Conservation (phyloP, 192 early-diverging fungal species). For the Backusella parvicylindrica region DNA sequence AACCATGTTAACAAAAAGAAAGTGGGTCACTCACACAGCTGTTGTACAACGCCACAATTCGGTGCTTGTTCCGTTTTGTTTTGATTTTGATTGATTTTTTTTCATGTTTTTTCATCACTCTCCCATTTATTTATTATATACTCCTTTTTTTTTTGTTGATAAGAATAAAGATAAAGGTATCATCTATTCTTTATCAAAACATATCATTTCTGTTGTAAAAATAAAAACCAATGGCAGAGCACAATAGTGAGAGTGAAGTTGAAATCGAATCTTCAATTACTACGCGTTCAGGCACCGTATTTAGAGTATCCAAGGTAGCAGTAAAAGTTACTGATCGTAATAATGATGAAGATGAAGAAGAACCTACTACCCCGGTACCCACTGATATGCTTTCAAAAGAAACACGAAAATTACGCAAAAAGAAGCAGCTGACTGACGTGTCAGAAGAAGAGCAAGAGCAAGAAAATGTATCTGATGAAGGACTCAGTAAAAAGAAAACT, state of each 20-base stretch:
- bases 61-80: not conserved
- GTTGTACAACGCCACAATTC: not conserved
- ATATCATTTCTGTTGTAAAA: not conserved
- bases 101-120: not conserved
- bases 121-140: not conserved
- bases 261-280: not conserved
- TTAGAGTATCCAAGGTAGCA: not conserved
- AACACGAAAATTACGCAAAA: constrained; percentile 29
- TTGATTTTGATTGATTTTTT: not conserved
- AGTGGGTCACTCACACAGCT: not conserved
- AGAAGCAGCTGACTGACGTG: constrained; percentile 6
- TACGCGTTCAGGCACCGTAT: not conserved
- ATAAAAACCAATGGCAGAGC: not conserved
- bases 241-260: constrained; percentile 4
- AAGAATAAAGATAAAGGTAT: not conserved
- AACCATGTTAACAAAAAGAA: not conserved
- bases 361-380: not conserved
- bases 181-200: not conserved
- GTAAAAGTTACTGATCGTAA: not conserved
- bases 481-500: not conserved
- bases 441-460: not conserved
- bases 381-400: constrained; percentile 12
- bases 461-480: not conserved
- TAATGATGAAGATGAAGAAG: not conserved
- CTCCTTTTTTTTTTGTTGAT: not conserved